Evolutionary conservation across 768 basidiomycete species (phyloP).

Genomic region (Collybia sordida): DNA sequence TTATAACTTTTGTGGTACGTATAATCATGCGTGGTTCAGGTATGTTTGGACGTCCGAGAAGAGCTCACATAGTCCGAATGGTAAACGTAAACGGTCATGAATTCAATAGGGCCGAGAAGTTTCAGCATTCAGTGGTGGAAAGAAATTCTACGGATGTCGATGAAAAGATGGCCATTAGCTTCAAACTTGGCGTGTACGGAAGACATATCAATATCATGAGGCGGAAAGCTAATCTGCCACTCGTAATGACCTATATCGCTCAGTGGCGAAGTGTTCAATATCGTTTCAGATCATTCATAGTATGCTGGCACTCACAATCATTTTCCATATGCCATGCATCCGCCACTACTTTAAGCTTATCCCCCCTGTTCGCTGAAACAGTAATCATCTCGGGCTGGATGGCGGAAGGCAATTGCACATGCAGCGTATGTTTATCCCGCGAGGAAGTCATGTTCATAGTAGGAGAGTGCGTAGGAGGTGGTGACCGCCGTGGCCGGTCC

Average conservation of each 20-base stretch:
- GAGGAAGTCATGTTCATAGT: slow-evolving; percentile 45
- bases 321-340: slow-evolving; percentile 63
- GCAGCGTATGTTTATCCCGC: slow-evolving; percentile 39
- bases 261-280: neutral
- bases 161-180: slow-evolving; percentile 42
- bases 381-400: slow-evolving; percentile 65
- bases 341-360: slow-evolving; percentile 55
- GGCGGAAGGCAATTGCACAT: slow-evolving; percentile 45
- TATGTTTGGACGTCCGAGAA: too few species aligned
- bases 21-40: too few species aligned
- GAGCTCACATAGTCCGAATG: too few species aligned
- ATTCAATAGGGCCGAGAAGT: too few species aligned
- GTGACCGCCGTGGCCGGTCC: slow-evolving; percentile 27
- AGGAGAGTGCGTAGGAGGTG: slow-evolving; percentile 32
- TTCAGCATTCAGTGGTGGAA: neutral
- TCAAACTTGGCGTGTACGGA: slow-evolving; percentile 51
- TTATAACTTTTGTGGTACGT: too few species aligned
- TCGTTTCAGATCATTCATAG: neutral
- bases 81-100: too few species aligned
- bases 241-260: slow-evolving; percentile 54
- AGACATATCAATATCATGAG: slow-evolving; percentile 54
- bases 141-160: slow-evolving; percentile 36
- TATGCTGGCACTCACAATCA: slow-evolving; percentile 46
- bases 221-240: slow-evolving; percentile 57
- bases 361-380: slow-evolving; percentile 57